Base-by-base conservation (phyloP, 164 flowering plant genomes). In the Warburgia ugandensis region DNA sequence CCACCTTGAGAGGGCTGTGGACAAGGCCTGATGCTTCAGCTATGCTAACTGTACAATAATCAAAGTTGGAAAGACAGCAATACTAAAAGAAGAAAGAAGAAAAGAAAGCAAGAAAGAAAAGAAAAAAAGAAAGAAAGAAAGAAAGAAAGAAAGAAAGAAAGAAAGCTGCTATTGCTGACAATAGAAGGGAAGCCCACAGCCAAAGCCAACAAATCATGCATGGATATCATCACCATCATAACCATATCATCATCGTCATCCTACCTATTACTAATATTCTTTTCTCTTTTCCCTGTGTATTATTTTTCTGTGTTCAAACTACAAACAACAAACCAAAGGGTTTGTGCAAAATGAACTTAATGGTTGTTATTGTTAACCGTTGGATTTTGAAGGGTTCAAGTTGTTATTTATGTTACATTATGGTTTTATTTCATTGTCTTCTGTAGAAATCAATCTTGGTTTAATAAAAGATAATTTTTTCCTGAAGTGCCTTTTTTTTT, bases 181-280 rank as follows among this genome's bases (percentile, higher is more conserved):
- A 39, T 55, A 62, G 65, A 68, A 71, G 69, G 67, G 69, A 70
- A 63, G 70, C 64, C 64, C 57, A 61, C 38, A 17, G 33, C 33
- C 23, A 64, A 60, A 65, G 23, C 54, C 63, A 67, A 67, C 50
- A 58, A 55, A 71, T 27, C 54, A 55, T 67, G 66, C 80, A 74
- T 74, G 63, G 69, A 79, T 77, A 77, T 77, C 80, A 84, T 67
- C 75, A 73, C 30, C 52, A 73, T 77, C 60, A 80, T 78, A 70
- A 67, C 73, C 8, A 5, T 47, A 61, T 38, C 29, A 40, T 53
- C 57, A 53, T 55, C 68, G 64, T n/a, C 67, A 71, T 37, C 60
- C 68, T 71, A 53, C 25, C 20, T 52, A 30, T 26, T 71, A 23
- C 27, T 60, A 13, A 40, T 29, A 54, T 61, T 60, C 28, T 33